Conservation (phyloP, 2,329 filamentous ascomycete genomes). For the Colletotrichum coccodes region DNA sequence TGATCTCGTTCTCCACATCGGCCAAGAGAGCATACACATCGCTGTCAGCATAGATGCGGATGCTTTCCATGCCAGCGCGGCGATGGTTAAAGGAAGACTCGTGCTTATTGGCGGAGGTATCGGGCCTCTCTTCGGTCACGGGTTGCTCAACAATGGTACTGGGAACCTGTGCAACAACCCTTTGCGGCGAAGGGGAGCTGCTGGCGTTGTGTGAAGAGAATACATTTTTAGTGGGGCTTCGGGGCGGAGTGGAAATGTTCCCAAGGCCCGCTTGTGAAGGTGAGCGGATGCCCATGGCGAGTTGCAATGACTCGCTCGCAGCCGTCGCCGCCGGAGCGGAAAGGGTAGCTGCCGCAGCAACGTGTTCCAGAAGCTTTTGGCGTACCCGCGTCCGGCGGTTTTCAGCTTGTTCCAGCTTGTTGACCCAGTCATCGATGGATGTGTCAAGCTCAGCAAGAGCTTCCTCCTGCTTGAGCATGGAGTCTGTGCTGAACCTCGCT, state of each 20-base stretch:
- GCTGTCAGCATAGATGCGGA: constrained; percentile 74
- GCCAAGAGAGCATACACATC: constrained; percentile 74
- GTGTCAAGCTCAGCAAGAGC: constrained; percentile 79
- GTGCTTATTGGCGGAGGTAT: constrained; percentile 36
- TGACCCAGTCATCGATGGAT: constrained; percentile 84
- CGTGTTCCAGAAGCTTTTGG: constrained; percentile 84
- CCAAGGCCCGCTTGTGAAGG: constrained; percentile 40
- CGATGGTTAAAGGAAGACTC: constrained; percentile 40
- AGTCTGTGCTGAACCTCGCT: constrained; percentile 78
- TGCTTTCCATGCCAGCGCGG: constrained; percentile 67
- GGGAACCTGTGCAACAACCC: constrained; percentile 63
- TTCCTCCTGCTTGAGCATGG: constrained; percentile 83
- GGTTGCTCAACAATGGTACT: constrained; percentile 66
- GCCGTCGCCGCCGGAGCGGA: constrained; percentile 42
- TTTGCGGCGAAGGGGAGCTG: constrained; percentile 59
- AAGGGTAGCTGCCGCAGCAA: constrained; percentile 75
- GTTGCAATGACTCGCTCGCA: constrained; percentile 53
- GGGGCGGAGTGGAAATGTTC: constrained; percentile 66
- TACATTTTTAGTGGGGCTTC: constrained; percentile 63
- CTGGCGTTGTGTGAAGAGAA: constrained; percentile 47
- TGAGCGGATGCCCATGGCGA: constrained; percentile 50
- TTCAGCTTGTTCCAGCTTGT: constrained; percentile 83
- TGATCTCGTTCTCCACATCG: constrained; percentile 73
- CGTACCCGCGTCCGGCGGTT: constrained; percentile 79
- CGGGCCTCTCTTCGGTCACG: constrained; percentile 54